These are phyloP conservation scores for Phytopythium boreale DNA, from an alignment of 352 stramenopile species.

Conservation along the genomic window DNA sequence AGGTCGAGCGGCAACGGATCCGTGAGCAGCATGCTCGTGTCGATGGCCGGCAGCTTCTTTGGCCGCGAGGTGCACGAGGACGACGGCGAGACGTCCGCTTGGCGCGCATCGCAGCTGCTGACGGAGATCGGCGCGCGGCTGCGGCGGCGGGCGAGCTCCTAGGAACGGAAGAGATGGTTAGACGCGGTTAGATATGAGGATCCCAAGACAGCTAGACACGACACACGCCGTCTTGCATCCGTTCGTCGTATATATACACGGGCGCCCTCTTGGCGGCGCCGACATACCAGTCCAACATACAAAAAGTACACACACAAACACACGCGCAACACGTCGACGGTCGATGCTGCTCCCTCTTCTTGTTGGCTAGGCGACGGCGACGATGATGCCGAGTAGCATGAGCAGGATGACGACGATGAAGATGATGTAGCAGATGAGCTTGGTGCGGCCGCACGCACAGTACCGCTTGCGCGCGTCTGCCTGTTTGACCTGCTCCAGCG, in stretches of 20 bases:
- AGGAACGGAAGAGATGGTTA: not conserved
- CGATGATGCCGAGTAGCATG: conserved; percentile 48
- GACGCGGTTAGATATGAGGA: not conserved
- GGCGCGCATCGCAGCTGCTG: conserved; percentile 37
- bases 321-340: not conserved
- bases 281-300: conserved; percentile 6
- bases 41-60: conserved; percentile 48
- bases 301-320: not conserved
- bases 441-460: conserved; percentile 60
- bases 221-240: not conserved
- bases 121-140: conserved; percentile 35
- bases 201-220: not conserved
- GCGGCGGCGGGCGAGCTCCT: not conserved
- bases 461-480: conserved; percentile 68
- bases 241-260: conserved; percentile 18
- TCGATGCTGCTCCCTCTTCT: not conserved
- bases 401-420: conserved; percentile 56
- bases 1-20: conserved; percentile 34
- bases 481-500: conserved; percentile 66
- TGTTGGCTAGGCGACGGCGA: conserved; percentile 23
- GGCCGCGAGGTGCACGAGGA: conserved; percentile 26
- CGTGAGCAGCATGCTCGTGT: conserved; percentile 60
- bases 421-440: conserved; percentile 66
- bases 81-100: conserved; percentile 19
- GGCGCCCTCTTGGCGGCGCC: not conserved